Base-by-base conservation (phyloP, 306 rosid species). In the Sicyos edulis region DNA sequence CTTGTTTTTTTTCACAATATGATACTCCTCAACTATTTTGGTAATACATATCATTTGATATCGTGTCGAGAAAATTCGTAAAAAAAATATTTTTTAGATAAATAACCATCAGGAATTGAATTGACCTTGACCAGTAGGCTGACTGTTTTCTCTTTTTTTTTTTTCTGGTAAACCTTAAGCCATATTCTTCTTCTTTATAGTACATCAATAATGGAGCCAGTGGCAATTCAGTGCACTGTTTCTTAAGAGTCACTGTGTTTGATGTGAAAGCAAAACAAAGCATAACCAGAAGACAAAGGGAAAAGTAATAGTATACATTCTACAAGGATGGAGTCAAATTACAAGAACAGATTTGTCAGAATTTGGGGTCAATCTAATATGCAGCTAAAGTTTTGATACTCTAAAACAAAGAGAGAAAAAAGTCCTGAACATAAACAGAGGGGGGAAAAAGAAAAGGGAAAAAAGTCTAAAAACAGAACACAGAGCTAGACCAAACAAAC, bases 301-400 rank as follows among this genome's bases (percentile, higher is more conserved):
- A 44, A 45, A 26, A 47, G 55, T 44, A 45, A 21, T 67, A 67
- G 72, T 67, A 67, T 67, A 67, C 55, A 67, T 67, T 67, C 72
- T 67, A 67, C 29, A 29, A 19, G 16, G 53, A 64, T 37, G 26
- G 40, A 21, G 72, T 45, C 72, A 10, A 45, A 67, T 67, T 67
- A 67, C 72, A 45, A 47, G 71, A 44, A 20, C 55, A 44, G 72
- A 45, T 67, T 17, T 67, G 72, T 64, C 70, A 64, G 70, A 42
- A 19, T 40, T 64, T 64, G 51, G 52, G 70, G 70, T 64, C 70
- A 37, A 16, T 37, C 32, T 55, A 24, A 64, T 40, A 64, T 66
- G 37, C 54, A 70, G 49, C 59, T 53, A 59, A 70, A 49, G 71
- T 44, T 66, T 37, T 66, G 37, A 19, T 21, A 45, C 22, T 42